Evolutionary conservation across 2,329 filamentous ascomycete species (phyloP), one percentile per base, ranked within the genome.

Genomic region (Ilyonectria robusta): DNA sequence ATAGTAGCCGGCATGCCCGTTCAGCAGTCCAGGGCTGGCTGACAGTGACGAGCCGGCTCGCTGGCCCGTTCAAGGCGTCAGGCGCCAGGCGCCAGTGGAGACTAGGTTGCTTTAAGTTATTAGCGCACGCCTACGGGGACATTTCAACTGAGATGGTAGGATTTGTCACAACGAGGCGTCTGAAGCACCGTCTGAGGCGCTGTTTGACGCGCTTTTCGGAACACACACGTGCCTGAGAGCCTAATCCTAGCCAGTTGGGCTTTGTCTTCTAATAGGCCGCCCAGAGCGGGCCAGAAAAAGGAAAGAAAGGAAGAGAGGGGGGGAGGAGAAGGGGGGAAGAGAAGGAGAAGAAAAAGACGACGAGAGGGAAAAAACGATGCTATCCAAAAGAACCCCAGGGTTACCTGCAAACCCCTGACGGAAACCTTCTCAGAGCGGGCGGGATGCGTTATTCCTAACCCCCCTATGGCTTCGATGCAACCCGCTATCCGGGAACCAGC

Each of bases 121-220:
- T 66, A 61, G 58, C 58, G 58, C 53, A 42, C 33, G 35, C 48
- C 53, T 60, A 9, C 54, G 51, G 57, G 57, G 50, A 31, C 51
- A 57, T 65, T 66, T 35, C 47, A 17, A 59, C 47, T 50, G 50
- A 26, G 26, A 26, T 51, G 26, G 51, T 33, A 50, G 62, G 56
- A 33, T 56, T 37, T 57, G 62, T 65, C 62, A 65, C 51, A 59
- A 51, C 31, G 62, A 51, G 51, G 63, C 51, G 51, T 61, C 47
- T 50, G 35, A 44, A 59, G 21, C 33, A 33, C 29, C 29, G 35
- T 21, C 31, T 40, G 47, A 33, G 59, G 40, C 59, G 50, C 42
- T 37, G 19, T 54, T 55, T 62, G 59, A 54, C 59, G 59, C 59
- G 59, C 59, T 62, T 48, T 29, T 13, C 40, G 13, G 31, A 23